Percentiles rank a stretch among this genome's conserved stretches.
These are phyloP conservation scores for Penicillium italicum DNA, from an alignment of 2,329 filamentous ascomycete species.

Conservation along the genomic window DNA sequence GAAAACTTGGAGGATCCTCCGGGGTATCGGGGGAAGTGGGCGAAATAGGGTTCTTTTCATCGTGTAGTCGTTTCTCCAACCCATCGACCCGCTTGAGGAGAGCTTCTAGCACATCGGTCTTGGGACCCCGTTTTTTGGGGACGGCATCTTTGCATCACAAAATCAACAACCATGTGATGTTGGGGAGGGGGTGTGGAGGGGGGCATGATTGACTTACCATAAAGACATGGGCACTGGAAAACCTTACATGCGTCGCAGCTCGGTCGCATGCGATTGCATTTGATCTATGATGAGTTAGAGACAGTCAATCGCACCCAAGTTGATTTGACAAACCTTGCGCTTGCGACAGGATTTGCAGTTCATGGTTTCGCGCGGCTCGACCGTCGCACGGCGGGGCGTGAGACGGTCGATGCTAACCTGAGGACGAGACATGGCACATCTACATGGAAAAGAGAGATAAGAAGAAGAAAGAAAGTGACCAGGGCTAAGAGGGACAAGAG, in stretches of 20 bases:
- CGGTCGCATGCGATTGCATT: slow-evolving; percentile 80
- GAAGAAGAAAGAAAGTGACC: slow-evolving; percentile 5
- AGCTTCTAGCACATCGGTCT: slow-evolving; percentile 83
- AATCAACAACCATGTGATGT: slow-evolving; percentile 33
- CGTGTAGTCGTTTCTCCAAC: slow-evolving; percentile 73
- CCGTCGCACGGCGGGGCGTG: slow-evolving; percentile 65
- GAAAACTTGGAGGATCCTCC: slow-evolving; percentile 15
- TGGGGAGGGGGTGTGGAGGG: too few relatives aligned
- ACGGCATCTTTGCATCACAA: slow-evolving; percentile 63
- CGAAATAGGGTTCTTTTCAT: slow-evolving; percentile 53
- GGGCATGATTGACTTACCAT: slow-evolving; percentile 57
- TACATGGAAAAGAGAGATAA: slow-evolving; percentile 14
- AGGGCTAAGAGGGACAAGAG: slow-evolving; percentile 6
- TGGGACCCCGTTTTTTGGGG: slow-evolving; percentile 84
- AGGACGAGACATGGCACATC: slow-evolving; percentile 60
- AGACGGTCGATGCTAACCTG: slow-evolving; percentile 79
- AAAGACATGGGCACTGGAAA: slow-evolving; percentile 83
- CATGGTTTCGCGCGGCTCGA: slow-evolving; percentile 83
- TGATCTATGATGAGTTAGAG: slow-evolving; percentile 60
- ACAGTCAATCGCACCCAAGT: neutral
- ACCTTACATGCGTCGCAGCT: slow-evolving; percentile 86
- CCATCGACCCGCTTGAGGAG: slow-evolving; percentile 81
- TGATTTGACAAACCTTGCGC: slow-evolving; percentile 64
- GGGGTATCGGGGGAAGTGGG: slow-evolving; percentile 41
- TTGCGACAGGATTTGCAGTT: slow-evolving; percentile 94